Conservation (phyloP, 345 rosid genomes). For the Toxicodendron radicans region DNA sequence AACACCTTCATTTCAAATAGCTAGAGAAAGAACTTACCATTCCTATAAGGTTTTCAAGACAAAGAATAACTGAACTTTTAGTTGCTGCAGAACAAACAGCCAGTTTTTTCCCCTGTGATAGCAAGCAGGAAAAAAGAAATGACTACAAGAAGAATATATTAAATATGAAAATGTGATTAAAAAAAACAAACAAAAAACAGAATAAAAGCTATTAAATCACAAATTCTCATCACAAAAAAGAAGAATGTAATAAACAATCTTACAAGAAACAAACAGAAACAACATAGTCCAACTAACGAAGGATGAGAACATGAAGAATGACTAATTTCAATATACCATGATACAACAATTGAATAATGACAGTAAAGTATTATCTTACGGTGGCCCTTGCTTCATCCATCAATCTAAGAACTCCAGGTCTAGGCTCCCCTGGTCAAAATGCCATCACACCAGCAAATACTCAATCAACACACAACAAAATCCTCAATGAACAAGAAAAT, state of each 20-base stretch:
- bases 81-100: conserved; percentile 98
- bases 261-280: neutral
- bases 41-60: conserved; percentile 88
- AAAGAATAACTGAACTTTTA: conserved; percentile 87
- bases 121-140: neutral
- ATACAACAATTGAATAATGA: neutral
- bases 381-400: conserved; percentile 96
- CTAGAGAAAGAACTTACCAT: conserved; percentile 42
- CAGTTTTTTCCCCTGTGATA: conserved; percentile 64
- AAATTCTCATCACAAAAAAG: neutral
- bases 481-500: neutral
- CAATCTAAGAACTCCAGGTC: conserved; percentile 86
- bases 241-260: neutral
- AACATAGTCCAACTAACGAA: neutral
- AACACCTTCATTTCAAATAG: neutral
- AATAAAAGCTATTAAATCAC: neutral
- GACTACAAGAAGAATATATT: neutral
- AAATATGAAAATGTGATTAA: neutral
- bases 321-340: neutral
- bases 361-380: conserved; percentile 42
- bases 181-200: too few species aligned
- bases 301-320: neutral
- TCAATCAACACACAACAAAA: neutral
- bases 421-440: conserved; percentile 66
- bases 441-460: neutral